phyloP scores from a whole-genome alignment of 2,329 filamentous ascomycete genomes.

The Aspergillus floridensis region DNA sequence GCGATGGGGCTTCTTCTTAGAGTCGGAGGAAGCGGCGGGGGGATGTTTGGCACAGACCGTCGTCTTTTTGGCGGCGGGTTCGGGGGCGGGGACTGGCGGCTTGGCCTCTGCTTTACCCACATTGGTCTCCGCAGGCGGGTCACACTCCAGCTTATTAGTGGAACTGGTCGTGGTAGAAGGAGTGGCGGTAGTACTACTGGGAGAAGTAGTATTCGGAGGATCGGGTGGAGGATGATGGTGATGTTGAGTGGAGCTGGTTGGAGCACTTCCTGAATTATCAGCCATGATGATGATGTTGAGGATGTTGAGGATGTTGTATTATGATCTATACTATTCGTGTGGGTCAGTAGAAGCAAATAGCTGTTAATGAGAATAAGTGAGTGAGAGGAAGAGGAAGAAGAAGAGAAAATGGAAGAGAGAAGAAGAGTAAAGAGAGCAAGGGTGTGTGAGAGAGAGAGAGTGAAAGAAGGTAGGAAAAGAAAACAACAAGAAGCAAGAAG shows the following conservation, averaged over 20 bases:
- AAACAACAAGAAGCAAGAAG: background rate
- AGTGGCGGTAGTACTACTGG: too few relatives aligned
- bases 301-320: background rate
- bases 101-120: slow-evolving; percentile 25
- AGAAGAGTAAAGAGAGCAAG: background rate
- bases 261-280: background rate
- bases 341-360: background rate
- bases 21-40: slow-evolving; percentile 20
- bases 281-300: background rate
- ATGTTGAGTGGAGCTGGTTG: background rate
- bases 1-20: slow-evolving; percentile 25
- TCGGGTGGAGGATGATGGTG: background rate
- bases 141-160: slow-evolving; percentile 33
- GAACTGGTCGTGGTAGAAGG: slow-evolving; percentile 10
- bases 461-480: background rate
- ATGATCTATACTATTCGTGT: background rate
- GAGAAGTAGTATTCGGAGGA: too few relatives aligned
- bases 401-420: background rate
- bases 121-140: slow-evolving; percentile 27
- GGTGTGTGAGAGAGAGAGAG: background rate
- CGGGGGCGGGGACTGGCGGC: slow-evolving; percentile 20
- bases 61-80: slow-evolving; percentile 26
- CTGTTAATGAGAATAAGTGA: background rate
- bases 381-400: background rate
- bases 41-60: slow-evolving; percentile 33